Evolutionary conservation across 768 basidiomycete species (phyloP), one percentile per base, ranked within the genome.

Genomic region (Tylopilus balloui): DNA sequence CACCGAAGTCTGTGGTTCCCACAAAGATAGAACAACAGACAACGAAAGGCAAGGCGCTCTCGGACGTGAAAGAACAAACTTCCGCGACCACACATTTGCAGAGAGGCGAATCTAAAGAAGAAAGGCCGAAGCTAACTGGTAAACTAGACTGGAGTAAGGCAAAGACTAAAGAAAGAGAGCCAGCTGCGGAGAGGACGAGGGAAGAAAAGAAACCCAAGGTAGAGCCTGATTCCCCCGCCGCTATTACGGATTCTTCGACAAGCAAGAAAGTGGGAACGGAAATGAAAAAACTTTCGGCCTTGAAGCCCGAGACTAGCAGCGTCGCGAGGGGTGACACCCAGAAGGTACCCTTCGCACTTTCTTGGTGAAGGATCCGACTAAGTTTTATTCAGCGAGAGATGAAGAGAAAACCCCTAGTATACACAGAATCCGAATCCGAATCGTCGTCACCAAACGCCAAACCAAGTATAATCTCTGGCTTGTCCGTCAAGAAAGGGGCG

Each of bases 71-170:
- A 39, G 58, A 57, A 23, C 58, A 58, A 15, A 50, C 51, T 21
- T 55, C 60, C 36, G 58, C 66, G 25, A 60, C 57, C 62, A 66
- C 55, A 9, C 7, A 39, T 48, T 8, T 61, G 27, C 35, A 47
- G 8, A 56, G 52, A 34, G 38, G 29, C 4, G 67, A 64, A 34
- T 25, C 50, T 8, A 66, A 48, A 37, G 63, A 60, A 58, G 63
- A 60, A 58, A 71, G 59, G 42, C 55, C 67, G 0, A 71, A 67
- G 42, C 51, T 62, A 24, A 62, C 73, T 3, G 82, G 81, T 5
- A 81, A 78, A 58, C 71, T 84, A 6, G 78, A 84, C 55, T 86
- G 81, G 73, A 78, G 79, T 63, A 82, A 77, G 54, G 76, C 77
- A 23, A 78, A 78, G 60, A 55, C 69, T 10, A 80, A 79, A 57